A percentile compares a stretch with the other conserved stretches of the same genome.
Conservation (phyloP, 139 green algal genomes). For the Auxenochlorella pyrenoidosa region DNA sequence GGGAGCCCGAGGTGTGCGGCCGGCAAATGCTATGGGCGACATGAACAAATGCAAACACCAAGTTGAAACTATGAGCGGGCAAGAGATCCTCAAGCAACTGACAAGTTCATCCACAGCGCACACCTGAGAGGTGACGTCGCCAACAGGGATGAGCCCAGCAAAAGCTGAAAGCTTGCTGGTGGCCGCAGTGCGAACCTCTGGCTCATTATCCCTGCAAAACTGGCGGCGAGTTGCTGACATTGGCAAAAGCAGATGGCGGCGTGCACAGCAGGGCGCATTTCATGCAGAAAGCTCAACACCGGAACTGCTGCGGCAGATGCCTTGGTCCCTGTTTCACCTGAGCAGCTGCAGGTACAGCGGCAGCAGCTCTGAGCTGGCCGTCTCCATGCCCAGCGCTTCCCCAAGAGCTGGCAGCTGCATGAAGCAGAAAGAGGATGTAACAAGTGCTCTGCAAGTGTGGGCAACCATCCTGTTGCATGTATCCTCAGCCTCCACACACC, state of each 20-base stretch:
- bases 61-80: neutral
- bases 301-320: too few species aligned
- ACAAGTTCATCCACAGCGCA: neutral
- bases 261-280: too few species aligned
- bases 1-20: neutral
- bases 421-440: too few species aligned
- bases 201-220: constrained; percentile 26
- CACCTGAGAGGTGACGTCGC: constrained; percentile 21
- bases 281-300: neutral
- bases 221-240: too few species aligned
- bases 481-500: neutral
- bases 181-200: constrained; percentile 75
- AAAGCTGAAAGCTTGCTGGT: constrained; percentile 49
- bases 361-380: constrained; percentile 77
- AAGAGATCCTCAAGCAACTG: neutral
- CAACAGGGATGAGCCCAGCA: constrained; percentile 57
- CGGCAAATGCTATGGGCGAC: neutral
- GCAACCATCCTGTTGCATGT: neutral
- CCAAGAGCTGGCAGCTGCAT: constrained; percentile 55
- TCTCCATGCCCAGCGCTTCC: constrained; percentile 85
- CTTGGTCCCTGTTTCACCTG: too few species aligned
- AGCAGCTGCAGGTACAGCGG: constrained; percentile 87
- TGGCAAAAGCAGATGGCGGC: too few species aligned
- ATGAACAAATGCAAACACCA: neutral
- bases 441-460: too few species aligned